Evolutionary conservation across 2,329 filamentous ascomycete genomes (phyloP), one percentile per base, ranked within the genome.

Genomic region (Cercospora janseana): DNA sequence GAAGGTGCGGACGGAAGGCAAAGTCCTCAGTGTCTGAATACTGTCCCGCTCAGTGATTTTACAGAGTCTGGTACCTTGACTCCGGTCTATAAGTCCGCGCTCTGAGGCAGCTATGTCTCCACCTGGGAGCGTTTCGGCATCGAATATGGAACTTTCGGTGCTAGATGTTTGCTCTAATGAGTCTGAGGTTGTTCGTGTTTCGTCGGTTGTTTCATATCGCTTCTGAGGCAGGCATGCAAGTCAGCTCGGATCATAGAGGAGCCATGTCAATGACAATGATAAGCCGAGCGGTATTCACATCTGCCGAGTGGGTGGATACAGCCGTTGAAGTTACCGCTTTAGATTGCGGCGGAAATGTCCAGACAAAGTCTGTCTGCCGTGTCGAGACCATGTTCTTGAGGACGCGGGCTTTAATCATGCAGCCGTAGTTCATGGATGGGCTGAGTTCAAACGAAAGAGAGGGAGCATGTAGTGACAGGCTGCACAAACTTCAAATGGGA

Each of bases 21-120:
- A 54, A 6, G 70, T 69, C 35, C 65, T 63, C 18, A 75, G 61
- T 7, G 71, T 73, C 9, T 68, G 69, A 35, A 66, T 62, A 10
- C 72, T 75, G 51, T 61, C 63, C 43, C 69, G 70, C 58, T 75
- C 72, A 29, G 69, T 58, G 51, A 75, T 75, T 10, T 71, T 72
- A 21, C 68, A 69, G n/a, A 75, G 67, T 9, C 69, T 69, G 27
- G 61, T 67, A 46, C 67, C 68, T 56, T 67, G 65, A 27, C 59
- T 58, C 26, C 57, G 46, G 45, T 66, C 62, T 55, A 35, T 37
- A 31, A 49, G 32, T 10, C 6, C 23, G 16, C 16, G 20, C 13
- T 46, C 32, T 10, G 15, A 12, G 12, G 31, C 18, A 27, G 13
- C 3, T 16, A 24, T 12, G 26, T 35, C 23, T 6, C 15, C 44